These are phyloP conservation scores for Axilococcus clingmanii DNA, from an alignment of 139 green algal species.

Conservation along the genomic window DNA sequence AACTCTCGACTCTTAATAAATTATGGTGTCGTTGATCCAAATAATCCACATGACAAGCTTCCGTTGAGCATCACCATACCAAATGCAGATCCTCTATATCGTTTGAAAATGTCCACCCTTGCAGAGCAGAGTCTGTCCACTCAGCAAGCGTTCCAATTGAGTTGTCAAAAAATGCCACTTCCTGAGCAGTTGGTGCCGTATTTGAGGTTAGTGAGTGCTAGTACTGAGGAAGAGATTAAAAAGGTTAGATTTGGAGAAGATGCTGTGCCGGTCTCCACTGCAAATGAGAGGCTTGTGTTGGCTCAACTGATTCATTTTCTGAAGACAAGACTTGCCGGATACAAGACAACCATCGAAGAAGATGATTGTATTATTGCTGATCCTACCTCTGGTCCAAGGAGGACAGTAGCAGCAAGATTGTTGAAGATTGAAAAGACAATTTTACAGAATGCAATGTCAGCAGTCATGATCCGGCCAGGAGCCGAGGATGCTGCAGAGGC, in stretches of 20 bases:
- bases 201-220: slow-evolving; percentile 59
- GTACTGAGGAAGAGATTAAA: slow-evolving; percentile 29
- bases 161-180: slow-evolving; percentile 23
- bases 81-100: slow-evolving; percentile 68
- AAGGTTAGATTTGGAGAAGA: slow-evolving; percentile 20
- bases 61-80: slow-evolving; percentile 34
- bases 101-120: slow-evolving; percentile 61
- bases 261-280: slow-evolving; percentile 15
- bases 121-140: slow-evolving; percentile 38
- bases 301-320: slow-evolving; percentile 44
- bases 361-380: slow-evolving; percentile 54
- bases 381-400: slow-evolving; percentile 28
- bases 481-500: slow-evolving; percentile 6
- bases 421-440: slow-evolving; percentile 58
- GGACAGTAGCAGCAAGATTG: slow-evolving; percentile 53
- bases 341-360: slow-evolving; percentile 43
- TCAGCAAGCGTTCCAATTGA: slow-evolving; percentile 42
- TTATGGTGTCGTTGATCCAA: slow-evolving; percentile 51
- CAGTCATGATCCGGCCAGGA: slow-evolving; percentile 10
- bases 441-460: slow-evolving; percentile 11
- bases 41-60: slow-evolving; percentile 39
- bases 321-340: slow-evolving; percentile 31
- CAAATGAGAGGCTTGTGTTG: slow-evolving; percentile 42
- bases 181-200: slow-evolving; percentile 64
- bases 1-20: slow-evolving; percentile 74